Base-by-base conservation (phyloP, 805 yeast species). In the Lachancea fermentati region DNA sequence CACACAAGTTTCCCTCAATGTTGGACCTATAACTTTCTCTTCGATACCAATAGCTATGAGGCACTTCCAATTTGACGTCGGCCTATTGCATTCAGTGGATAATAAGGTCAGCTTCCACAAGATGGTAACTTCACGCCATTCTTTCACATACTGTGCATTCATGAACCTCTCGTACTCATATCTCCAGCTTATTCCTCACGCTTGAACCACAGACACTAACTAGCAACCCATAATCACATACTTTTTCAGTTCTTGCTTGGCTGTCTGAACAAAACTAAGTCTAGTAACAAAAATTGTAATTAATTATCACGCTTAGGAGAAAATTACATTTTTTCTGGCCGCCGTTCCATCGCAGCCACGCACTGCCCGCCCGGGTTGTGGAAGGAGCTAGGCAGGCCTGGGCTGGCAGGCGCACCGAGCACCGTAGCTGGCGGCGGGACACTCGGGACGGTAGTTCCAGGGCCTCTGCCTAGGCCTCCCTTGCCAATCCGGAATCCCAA, bases 241-340 rank as follows among this genome's bases (percentile, higher is more conserved):
- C 56, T 48, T 52, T 41, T 52, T 48, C 42, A 48, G 53, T 49
- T 44, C 50, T 44, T 49, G 49, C 44, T 46, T 45, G 41, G 42
- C 36, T 32, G 24, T 32, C 34, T 19, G 19, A n/a, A 28, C 6
- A 17, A n/a, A 25, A 31, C 35, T 31, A 30, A 5, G n/a, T 25
- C 9, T 5, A 5, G 19, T 16, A 19, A n/a, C 29, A 24, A 30
- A 31, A 14, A 22, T 22, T 22, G 26, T 22, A 7, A 22, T 7
- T 22, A 22, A 22, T 22, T 7, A 22, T 22, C 11, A 22, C 26
- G 11, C 26, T 22, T 7, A 22, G 9, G 26, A 22, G 26, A 22
- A 22, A 22, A 22, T 7, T 11, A 7, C 9, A 22, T 22, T 7
- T 22, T 22, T 7, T 22, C 11, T 22, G 26, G 11, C 26, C 9